Evolutionary conservation across 2,329 filamentous ascomycete species (phyloP).

Genomic region (Aciculosporium take): DNA sequence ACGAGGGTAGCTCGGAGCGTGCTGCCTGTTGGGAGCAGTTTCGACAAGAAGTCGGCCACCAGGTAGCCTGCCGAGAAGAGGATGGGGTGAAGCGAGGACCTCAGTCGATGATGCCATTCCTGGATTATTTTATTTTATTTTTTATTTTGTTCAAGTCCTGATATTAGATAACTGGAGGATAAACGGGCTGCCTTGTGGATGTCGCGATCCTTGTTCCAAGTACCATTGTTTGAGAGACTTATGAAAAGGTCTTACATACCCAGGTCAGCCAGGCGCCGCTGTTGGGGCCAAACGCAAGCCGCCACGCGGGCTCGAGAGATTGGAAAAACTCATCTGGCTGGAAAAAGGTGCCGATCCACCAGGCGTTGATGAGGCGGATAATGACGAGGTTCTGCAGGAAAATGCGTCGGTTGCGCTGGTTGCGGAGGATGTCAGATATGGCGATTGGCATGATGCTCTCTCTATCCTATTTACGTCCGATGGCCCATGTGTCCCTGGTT

Average conservation of each 20-base stretch:
- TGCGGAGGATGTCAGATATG: conserved; percentile 8
- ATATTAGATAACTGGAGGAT: conserved; percentile 7
- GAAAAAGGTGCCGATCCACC: conserved; percentile 77
- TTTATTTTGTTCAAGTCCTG: not conserved
- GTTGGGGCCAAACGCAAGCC: conserved; percentile 61
- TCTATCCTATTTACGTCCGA: no score
- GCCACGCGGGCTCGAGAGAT: conserved; percentile 87
- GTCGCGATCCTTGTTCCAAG: no score
- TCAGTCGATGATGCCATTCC: conserved; percentile 85
- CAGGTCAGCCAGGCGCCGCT: conserved; percentile 90
- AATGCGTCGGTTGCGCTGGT: conserved; percentile 10
- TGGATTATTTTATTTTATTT: conserved; percentile 21
- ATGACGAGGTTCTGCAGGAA: conserved; percentile 35
- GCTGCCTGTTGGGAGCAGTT: conserved; percentile 37
- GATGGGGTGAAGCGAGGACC: conserved; percentile 81
- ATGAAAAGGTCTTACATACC: conserved; percentile 39
- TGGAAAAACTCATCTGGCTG: conserved; percentile 98
- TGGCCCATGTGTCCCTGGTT: not conserved
- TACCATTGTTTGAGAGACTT: no score
- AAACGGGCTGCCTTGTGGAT: no score
- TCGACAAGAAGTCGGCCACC: conserved; percentile 41
- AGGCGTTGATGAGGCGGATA: conserved; percentile 66
- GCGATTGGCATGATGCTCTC: conserved; percentile 10
- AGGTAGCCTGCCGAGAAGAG: conserved; percentile 70
- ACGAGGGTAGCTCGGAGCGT: conserved; percentile 50